Evolutionary conservation across 164 flowering plant species (phyloP).

Genomic region (Kingdonia uniflora): DNA sequence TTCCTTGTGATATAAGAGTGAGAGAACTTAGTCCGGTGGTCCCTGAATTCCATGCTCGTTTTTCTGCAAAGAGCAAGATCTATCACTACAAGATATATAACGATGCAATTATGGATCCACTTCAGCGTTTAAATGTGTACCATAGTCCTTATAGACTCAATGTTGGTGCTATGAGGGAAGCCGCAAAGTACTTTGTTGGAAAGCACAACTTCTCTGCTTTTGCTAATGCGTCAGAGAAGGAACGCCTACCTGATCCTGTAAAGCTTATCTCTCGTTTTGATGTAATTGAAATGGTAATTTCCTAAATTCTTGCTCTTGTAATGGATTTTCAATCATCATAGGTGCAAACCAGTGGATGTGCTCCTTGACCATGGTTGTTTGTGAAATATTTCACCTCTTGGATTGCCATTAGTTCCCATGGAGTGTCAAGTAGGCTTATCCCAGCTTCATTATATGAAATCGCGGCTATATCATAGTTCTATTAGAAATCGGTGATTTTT

Average conservation of each 20-base stretch:
- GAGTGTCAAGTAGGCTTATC: too few relatives aligned
- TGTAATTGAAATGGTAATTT: slow-evolving; percentile 56
- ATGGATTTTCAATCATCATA: too few relatives aligned
- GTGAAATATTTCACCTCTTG: too few relatives aligned
- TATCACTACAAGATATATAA: slow-evolving; percentile 77
- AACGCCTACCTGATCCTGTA: slow-evolving; percentile 48
- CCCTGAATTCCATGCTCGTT: slow-evolving; percentile 93
- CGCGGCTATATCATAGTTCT: too few relatives aligned
- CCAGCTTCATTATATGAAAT: too few relatives aligned
- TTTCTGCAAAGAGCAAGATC: slow-evolving; percentile 61
- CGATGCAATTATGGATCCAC: slow-evolving; percentile 77
- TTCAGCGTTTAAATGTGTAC: slow-evolving; percentile 52
- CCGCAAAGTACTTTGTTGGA: slow-evolving; percentile 67
- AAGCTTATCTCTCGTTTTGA: slow-evolving; percentile 73
- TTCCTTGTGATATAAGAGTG: slow-evolving; percentile 77
- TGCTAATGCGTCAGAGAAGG: slow-evolving; percentile 49
- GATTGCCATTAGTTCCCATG: too few relatives aligned
- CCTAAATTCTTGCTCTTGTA: not conserved
- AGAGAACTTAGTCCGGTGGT: slow-evolving; percentile 69
- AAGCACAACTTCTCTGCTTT: slow-evolving; percentile 86
- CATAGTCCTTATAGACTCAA: slow-evolving; percentile 65
- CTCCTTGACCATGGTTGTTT: too few relatives aligned
- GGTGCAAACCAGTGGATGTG: too few relatives aligned
- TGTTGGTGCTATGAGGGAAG: slow-evolving; percentile 57
- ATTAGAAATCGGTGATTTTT: too few relatives aligned